These are phyloP conservation scores for Cichorium intybus DNA, from an alignment of 140 eudicot genomes.

Conservation along the genomic window DNA sequence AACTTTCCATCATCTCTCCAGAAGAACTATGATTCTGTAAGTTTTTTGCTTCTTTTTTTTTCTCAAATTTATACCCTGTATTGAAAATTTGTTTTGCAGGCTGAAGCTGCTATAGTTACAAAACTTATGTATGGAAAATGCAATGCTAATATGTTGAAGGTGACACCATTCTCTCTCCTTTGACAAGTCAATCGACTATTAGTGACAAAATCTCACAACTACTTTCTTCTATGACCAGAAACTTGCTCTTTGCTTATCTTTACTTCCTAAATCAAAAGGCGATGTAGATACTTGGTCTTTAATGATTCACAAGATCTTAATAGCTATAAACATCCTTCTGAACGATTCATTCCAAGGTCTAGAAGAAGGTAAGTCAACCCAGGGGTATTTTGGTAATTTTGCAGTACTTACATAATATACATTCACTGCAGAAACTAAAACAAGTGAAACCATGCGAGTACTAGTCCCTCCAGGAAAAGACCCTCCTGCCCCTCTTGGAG, in stretches of 20 bases:
- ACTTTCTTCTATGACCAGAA: slow-evolving; percentile 45
- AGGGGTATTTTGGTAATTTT: slow-evolving; percentile 11
- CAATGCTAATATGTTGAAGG: slow-evolving; percentile 56
- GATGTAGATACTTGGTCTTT: slow-evolving; percentile 84
- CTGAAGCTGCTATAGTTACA: slow-evolving; percentile 70
- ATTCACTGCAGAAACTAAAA: slow-evolving; percentile 48
- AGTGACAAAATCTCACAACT: background rate
- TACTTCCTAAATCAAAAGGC: slow-evolving; percentile 88
- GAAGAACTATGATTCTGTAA: slow-evolving; percentile 73
- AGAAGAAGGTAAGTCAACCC: slow-evolving; percentile 64
- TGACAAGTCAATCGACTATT: background rate
- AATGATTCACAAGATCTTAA: slow-evolving; percentile 78
- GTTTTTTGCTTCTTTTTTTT: slow-evolving; percentile 23
- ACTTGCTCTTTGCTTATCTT: slow-evolving; percentile 69
- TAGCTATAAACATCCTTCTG: slow-evolving; percentile 54
- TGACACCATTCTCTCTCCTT: slow-evolving; percentile 23
- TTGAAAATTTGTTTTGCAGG: slow-evolving; percentile 46
- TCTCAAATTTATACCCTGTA: background rate
- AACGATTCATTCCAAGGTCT: slow-evolving; percentile 75
- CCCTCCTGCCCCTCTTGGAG: slow-evolving; percentile 78
- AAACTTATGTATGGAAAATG: slow-evolving; percentile 67
- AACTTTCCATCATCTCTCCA: slow-evolving; percentile 70
- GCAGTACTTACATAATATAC: slow-evolving; percentile 18
- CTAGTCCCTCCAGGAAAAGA: slow-evolving; percentile 77
- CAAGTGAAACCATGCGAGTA: slow-evolving; percentile 40